Percentiles rank a stretch among this genome's conserved stretches.
Evolutionary conservation across 2,329 filamentous ascomycete species (phyloP).

Genomic region (Diaporthe capsici): DNA sequence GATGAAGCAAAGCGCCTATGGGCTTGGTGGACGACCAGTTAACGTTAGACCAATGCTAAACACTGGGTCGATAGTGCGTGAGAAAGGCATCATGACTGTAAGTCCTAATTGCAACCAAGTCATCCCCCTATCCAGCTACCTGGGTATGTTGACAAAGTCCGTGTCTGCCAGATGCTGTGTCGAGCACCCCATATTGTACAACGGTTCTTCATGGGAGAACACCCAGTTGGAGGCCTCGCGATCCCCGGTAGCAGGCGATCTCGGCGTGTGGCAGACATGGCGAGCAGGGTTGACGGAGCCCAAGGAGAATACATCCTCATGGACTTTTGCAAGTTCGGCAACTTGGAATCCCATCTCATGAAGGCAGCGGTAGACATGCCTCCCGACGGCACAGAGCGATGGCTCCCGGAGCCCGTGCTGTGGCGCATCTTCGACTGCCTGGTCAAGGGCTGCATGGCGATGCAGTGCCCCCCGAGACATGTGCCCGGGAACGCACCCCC

Average conservation of each 20-base stretch:
- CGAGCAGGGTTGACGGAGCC: background rate
- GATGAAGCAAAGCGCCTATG: background rate
- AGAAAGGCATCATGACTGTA: background rate
- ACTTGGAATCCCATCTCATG: background rate
- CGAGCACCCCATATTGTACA: slow-evolving; percentile 33
- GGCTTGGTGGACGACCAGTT: background rate
- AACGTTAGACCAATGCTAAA: background rate
- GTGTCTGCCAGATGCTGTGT: background rate
- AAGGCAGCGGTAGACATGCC: background rate
- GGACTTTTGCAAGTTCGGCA: slow-evolving; percentile 27
- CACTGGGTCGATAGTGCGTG: background rate
- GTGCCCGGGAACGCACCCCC: background rate
- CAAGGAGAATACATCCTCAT: background rate
- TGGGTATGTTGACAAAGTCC: background rate
- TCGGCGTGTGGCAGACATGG: background rate
- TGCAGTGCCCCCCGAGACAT: slow-evolving; percentile 41
- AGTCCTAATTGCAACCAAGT: background rate
- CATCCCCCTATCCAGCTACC: background rate
- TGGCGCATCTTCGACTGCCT: slow-evolving; percentile 44
- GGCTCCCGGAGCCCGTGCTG: slow-evolving; percentile 25
- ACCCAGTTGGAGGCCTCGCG: background rate
- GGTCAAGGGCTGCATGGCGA: slow-evolving; percentile 41
- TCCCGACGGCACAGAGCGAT: background rate
- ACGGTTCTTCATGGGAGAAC: background rate
- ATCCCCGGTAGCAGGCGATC: background rate